Base-by-base conservation (phyloP, 1,284 basidiomycete species). In the Leccinum brunneo-olivaceum region DNA sequence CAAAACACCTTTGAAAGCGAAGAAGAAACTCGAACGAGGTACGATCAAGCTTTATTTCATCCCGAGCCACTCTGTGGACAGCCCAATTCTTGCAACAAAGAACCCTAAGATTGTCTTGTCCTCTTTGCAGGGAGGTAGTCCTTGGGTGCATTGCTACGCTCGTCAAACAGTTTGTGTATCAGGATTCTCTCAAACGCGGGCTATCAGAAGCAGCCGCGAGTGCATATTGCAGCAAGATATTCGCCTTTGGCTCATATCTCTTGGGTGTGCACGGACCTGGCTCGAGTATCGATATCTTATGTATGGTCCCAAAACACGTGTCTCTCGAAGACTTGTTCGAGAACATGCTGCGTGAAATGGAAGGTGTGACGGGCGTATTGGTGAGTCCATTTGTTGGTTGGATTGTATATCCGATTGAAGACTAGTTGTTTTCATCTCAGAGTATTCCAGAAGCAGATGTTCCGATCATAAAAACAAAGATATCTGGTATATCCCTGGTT, bases 201-300 rank as follows among this genome's bases (percentile, higher is more conserved):
- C 72, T 96, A 50, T 93, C 92, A 18, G 92, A 97, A 58, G 70
- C 84, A 36, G 84, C 90, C 2, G 92, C 93, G 14, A 79, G 69
- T 40, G 79, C 85, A 43, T 89, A 94, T 5, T 96, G 95, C 46
- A 96, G 95, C 51, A 95, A 98, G 71, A 98, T 99, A 62, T 99
- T 94, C 65, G 98, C 96, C 4, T 99, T 97, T 63, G 95, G 96
- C 29, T 96, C 93, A 41, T 95, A 95, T 72, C 81, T 90, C 53
- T 73, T 99, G 34, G 95, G 95, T 45, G 95, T 98, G 12, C 96
- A 98, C 65, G 91, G 91, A 11, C 95, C 96, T 27, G 90, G 92
- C 8, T 79, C 87, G 35, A 95, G 98, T 80, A 98, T 99, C 63
- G 95, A 99, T 71, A 98, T 94, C n/a, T 74, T 99, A 27, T 93